These are phyloP conservation scores for Lachnellula subtilissima DNA, from an alignment of 2,329 filamentous ascomycete genomes.

Conservation along the genomic window DNA sequence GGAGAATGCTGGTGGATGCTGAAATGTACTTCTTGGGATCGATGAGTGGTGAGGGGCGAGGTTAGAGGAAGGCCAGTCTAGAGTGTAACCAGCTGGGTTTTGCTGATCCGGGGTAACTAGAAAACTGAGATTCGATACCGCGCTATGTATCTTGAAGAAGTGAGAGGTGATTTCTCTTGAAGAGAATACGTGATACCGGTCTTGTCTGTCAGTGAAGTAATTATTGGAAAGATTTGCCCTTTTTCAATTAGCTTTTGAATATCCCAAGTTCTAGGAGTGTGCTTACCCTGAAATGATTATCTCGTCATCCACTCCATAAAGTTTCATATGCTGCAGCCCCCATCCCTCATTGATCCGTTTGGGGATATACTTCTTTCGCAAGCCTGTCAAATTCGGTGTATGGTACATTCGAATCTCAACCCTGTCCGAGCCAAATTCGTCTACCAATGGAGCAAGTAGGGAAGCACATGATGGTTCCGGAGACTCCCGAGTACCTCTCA, in stretches of 20 bases:
- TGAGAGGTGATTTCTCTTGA: slow-evolving; percentile 76
- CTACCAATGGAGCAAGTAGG: slow-evolving; percentile 74
- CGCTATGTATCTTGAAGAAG: slow-evolving; percentile 71
- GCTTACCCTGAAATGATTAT: slow-evolving; percentile 83
- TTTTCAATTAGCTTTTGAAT: slow-evolving; percentile 7
- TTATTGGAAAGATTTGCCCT: slow-evolving; percentile 85
- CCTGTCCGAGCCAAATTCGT: slow-evolving; percentile 75
- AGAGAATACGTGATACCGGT: slow-evolving; percentile 87
- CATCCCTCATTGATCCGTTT: slow-evolving; percentile 95
- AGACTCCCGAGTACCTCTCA: slow-evolving; percentile 86
- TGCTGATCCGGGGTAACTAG: slow-evolving; percentile 59
- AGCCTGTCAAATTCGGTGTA: slow-evolving; percentile 86
- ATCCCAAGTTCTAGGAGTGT: not conserved
- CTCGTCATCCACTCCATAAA: slow-evolving; percentile 93
- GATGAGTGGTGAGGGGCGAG: slow-evolving; percentile 66
- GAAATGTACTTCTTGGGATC: slow-evolving; percentile 65
- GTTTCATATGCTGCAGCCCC: slow-evolving; percentile 98
- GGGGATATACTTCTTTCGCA: slow-evolving; percentile 78
- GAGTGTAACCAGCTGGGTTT: slow-evolving; percentile 50
- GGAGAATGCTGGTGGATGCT: slow-evolving; percentile 62
- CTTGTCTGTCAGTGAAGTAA: slow-evolving; percentile 94
- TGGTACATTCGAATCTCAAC: slow-evolving; percentile 98
- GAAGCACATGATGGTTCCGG: slow-evolving; percentile 84
- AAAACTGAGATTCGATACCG: slow-evolving; percentile 77
- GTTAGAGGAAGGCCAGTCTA: slow-evolving; percentile 73